Base-by-base conservation (phyloP, 164 flowering plant species). In the Vitis labrusca region DNA sequence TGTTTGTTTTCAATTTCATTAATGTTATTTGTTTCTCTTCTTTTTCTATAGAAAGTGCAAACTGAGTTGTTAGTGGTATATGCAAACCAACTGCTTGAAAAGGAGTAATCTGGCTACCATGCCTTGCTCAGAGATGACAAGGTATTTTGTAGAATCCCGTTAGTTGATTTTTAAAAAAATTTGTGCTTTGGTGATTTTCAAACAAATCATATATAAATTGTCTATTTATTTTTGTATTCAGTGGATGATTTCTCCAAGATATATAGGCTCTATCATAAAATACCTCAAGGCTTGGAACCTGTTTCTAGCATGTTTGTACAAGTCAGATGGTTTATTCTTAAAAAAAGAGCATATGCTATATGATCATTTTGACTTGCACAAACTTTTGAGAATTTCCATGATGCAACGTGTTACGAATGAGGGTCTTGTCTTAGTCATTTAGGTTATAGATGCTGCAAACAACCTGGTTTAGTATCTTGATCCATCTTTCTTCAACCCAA, bases 91-190 rank as follows among this genome's bases (percentile, higher is more conserved):
- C 74, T 88, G 10, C 86, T 90, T 63, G 92, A 90, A 51, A 88
- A 90, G 73, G 95, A 90, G 76, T 76, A 83, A 53, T 90, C 93
- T 66, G 93, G 95, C 61, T 90, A 91, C 61, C 84, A 71, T 71
- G 88, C 84, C 0, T 81, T 90, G 74, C 88, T 90, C 13, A 78
- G 83, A 76, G 90, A 86, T 78, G 91, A 88, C 74, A 89, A 86
- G 88, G 94, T 89, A 69, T 23, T 30, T 37, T 70, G 11, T 10
- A 15, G 27, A 23, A 23, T 23, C 27, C 2, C 1, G 0, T 23
- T 23, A 23, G 27, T 23, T 23, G 27, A 23, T 23, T 23, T 23
- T 23, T 23, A 23, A 23, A 23, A 23, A 23, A 23, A 23, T 1
- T 1, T 23, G 27, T 23, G 27, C 27, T 23, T 0, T 23, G 5